Conservation (phyloP, 2,329 filamentous ascomycete genomes). For the Colletotrichum kahawae region DNA sequence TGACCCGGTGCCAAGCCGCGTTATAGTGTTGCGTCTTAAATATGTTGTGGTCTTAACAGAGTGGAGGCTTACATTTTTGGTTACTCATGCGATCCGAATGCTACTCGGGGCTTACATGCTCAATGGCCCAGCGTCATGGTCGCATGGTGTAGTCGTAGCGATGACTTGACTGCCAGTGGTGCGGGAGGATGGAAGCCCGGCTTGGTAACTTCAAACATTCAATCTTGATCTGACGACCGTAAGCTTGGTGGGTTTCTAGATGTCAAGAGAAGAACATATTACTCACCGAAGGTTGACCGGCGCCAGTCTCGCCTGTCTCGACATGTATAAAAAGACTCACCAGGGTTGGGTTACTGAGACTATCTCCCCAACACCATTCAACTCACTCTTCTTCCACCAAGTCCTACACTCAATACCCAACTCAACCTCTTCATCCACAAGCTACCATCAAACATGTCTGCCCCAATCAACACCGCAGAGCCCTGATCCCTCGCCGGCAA, state of each 20-base stretch:
- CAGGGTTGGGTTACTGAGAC: neutral
- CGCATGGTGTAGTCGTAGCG: neutral
- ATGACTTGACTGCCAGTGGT: neutral
- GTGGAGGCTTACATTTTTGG: neutral
- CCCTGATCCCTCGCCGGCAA: neutral
- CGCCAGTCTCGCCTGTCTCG: fast-evolving
- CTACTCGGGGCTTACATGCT: neutral
- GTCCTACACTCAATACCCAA: neutral
- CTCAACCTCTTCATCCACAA: neutral
- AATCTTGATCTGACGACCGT: neutral
- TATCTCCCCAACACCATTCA: neutral
- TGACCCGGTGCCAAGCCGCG: neutral
- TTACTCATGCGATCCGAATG: neutral
- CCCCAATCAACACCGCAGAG: neutral
- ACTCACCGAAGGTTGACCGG: neutral
- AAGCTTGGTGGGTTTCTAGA: neutral
- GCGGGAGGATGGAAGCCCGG: neutral
- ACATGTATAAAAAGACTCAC: neutral
- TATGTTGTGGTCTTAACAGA: neutral
- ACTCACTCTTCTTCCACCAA: neutral
- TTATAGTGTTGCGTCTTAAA: neutral
- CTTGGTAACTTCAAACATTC: neutral
- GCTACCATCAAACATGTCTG: neutral
- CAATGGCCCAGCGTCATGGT: neutral
- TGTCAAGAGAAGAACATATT: neutral